These are phyloP conservation scores for Saururus chinensis DNA, from an alignment of 164 flowering plant species.

Conservation along the genomic window DNA sequence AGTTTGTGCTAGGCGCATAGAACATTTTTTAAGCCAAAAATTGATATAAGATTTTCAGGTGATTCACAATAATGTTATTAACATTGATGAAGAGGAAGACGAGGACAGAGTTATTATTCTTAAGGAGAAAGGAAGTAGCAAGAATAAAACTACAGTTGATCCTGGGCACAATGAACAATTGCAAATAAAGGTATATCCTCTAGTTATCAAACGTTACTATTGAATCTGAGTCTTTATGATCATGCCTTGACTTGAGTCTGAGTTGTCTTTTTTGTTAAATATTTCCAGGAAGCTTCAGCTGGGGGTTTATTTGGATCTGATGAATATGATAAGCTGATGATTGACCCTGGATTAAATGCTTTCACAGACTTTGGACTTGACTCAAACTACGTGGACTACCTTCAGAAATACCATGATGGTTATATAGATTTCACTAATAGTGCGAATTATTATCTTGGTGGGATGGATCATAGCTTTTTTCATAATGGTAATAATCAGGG, in stretches of 20 bases:
- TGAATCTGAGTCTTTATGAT: background rate
- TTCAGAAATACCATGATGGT: conserved; percentile 1
- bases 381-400: conserved; percentile 1
- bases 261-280: background rate
- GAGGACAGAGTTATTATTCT: background rate
- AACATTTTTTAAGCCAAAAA: too few relatives aligned
- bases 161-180: background rate
- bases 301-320: background rate
- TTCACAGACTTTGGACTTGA: background rate
- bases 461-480: background rate
- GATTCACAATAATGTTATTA: conserved; percentile 8
- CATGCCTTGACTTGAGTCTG: background rate
- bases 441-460: background rate
- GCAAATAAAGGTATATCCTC: conserved; percentile 2
- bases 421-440: background rate
- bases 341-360: background rate
- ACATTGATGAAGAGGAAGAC: conserved; percentile 14
- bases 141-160: conserved; percentile 3
- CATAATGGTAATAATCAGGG: background rate
- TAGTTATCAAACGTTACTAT: background rate
- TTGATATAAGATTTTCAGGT: conserved; percentile 3
- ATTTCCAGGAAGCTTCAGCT: conserved; percentile 5
- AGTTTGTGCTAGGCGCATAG: too few relatives aligned
- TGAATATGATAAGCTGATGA: background rate
- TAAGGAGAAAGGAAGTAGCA: conserved; percentile 1